Percentiles rank a stretch among this genome's conserved stretches.
Evolutionary conservation across 208 protist species (phyloP).

Genomic region (Vickermania spadyakhi): DNA sequence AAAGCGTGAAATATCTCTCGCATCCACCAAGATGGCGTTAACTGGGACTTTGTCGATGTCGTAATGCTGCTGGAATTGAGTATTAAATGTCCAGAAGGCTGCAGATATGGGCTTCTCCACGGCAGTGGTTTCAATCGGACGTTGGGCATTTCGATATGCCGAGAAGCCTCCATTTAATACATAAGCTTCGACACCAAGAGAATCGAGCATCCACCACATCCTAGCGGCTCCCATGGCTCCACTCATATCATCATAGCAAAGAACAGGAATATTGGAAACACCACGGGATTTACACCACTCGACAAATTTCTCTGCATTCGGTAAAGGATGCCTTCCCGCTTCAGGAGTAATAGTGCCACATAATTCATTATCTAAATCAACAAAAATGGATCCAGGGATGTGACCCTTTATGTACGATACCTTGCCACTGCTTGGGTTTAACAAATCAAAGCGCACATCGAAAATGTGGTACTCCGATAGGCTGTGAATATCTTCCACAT

Average conservation of each 20-base stretch:
- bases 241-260: slow-evolving; percentile 78
- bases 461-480: slow-evolving; percentile 43
- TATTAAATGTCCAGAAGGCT: slow-evolving; percentile 33
- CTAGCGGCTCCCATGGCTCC: slow-evolving; percentile 64
- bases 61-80: slow-evolving; percentile 21
- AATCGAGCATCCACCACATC: slow-evolving; percentile 85
- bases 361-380: slow-evolving; percentile 50
- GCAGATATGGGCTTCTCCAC: slow-evolving; percentile 1
- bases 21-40: slow-evolving; percentile 55
- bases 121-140: slow-evolving; percentile 26
- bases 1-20: slow-evolving; percentile 40
- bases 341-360: slow-evolving; percentile 12
- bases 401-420: slow-evolving; percentile 43
- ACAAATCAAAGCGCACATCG: slow-evolving; percentile 66
- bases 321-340: slow-evolving; percentile 54
- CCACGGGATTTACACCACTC: slow-evolving; percentile 50
- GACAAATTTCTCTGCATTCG: slow-evolving; percentile 31
- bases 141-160: slow-evolving; percentile 32
- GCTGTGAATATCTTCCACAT: slow-evolving; percentile 27
- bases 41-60: slow-evolving; percentile 27
- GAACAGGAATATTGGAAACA: slow-evolving; percentile 32
- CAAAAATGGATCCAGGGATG: slow-evolving; percentile 27
- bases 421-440: slow-evolving; percentile 21
- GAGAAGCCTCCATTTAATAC: slow-evolving; percentile 67
- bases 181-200: slow-evolving; percentile 70